A percentile compares a stretch with the other conserved stretches of the same genome.
Evolutionary conservation across 148 eudicot genomes (phyloP).

Genomic region (Arbutus unedo): DNA sequence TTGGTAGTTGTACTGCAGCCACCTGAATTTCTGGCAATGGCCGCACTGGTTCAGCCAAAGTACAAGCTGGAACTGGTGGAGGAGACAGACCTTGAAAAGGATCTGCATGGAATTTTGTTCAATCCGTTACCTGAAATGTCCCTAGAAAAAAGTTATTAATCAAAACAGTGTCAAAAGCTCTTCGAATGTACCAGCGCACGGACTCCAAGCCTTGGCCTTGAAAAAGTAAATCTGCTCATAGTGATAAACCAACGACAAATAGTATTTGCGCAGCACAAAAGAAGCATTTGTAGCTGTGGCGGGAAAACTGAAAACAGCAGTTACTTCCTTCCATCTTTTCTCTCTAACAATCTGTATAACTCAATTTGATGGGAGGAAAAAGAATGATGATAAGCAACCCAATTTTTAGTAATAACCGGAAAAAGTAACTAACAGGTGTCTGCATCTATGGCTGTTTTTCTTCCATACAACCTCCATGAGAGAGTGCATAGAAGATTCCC

Average conservation of each 20-base stretch:
- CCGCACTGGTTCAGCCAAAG: slow-evolving; percentile 20
- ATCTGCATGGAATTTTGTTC: slow-evolving; percentile 32
- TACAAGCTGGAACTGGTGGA: slow-evolving; percentile 36
- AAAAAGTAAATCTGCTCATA: slow-evolving; percentile 82
- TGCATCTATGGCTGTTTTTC: background rate
- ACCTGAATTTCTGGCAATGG: slow-evolving; percentile 27
- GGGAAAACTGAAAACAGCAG: slow-evolving; percentile 72
- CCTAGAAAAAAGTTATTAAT: slow-evolving; percentile 1
- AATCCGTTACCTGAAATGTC: background rate
- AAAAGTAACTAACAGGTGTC: background rate
- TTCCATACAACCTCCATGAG: background rate
- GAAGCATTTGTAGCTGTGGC: slow-evolving; percentile 97
- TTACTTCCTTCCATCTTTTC: slow-evolving; percentile 86
- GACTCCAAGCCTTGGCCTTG: slow-evolving; percentile 55
- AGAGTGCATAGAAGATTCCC: background rate
- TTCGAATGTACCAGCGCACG: slow-evolving; percentile 41
- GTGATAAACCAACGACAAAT: slow-evolving; percentile 59
- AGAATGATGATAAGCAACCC: background rate
- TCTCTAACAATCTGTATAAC: slow-evolving; percentile 59
- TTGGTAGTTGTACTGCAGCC: slow-evolving; percentile 30
- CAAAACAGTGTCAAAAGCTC: background rate
- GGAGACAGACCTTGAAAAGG: slow-evolving; percentile 32
- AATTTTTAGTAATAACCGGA: background rate
- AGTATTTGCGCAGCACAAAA: slow-evolving; percentile 80
- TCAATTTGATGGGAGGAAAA: slow-evolving; percentile 8